Evolutionary conservation across 2,329 filamentous ascomycete genomes (phyloP), one percentile per base, ranked within the genome.

Genomic region (Trichophyton mentagrophytes): DNA sequence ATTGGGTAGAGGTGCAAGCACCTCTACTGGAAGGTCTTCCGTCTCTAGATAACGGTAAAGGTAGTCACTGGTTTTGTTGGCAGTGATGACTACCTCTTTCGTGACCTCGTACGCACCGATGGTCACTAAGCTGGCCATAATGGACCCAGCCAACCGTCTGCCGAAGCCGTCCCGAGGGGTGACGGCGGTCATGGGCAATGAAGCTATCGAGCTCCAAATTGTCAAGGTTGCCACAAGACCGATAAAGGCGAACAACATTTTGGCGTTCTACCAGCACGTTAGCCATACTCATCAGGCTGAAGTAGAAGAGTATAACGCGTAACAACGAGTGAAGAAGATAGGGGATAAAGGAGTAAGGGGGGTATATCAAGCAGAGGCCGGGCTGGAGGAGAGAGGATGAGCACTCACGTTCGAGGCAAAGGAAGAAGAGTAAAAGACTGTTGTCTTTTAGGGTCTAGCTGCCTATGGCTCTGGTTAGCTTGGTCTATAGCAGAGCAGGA

Each of bases 161-260:
- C 17, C 17, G 62, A 67, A 65, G 13, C 60, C 49, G 49, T 68
- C 64, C 15, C 62, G 56, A 44, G 66, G 66, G 55, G 59, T 55
- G 51, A 64, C 65, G 38, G 66, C 46, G 15, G 66, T 65, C 11
- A 59, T 60, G 11, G 66, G 66, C 30, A 68, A 62, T 8, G 64
- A 65, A 51, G 65, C 57, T 51, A 66, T 65, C 25, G 65, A 60
- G 33, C 68, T 66, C 66, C 66, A 68, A 30, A 70, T 61, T 56
- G 66, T 62, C 44, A 70, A 38, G 46, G 64, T 47, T 49, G 65
- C 25, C 46, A 67, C 62, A 33, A 67, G 30, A 2, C 64, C 61
- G 36, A 69, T 20, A 36, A 70, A 63, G 3, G 66, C 62, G 33
- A 69, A 30, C 49, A 69, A 46, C 64, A 69, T 65, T 33, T 58